Evolutionary conservation across 345 rosid species (phyloP), one percentile per base, ranked within the genome.

Genomic region (Eucalyptus curtisii): DNA sequence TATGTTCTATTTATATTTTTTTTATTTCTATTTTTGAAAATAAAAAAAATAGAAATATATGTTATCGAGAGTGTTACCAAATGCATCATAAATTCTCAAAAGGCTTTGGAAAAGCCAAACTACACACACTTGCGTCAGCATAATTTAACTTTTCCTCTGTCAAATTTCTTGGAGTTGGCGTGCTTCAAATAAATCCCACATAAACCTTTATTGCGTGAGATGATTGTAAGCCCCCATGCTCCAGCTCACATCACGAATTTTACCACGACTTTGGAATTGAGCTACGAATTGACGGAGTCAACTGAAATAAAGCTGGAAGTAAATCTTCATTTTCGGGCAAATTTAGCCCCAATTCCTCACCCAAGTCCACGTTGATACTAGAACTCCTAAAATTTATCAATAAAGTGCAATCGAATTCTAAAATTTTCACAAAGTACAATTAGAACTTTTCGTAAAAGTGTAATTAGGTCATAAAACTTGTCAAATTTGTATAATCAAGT

Each of bases 381-480:
- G 57, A 52, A 3, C 25, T 52, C 10, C 10, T 52, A 52, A 52
- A 52, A 7, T 1, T 52, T 52, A 0, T 52, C 10, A 19, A 7
- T 3, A 52, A 52, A 52, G 10, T 52, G 57, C 10, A 19, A 52
- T 52, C 0, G 4, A 7, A 52, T 52, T 2, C 0, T 19, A 52
- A 52, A 52, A 52, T 52, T 20, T 52, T 52, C 2, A 52, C 20
- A 52, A 52, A 1, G 24, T 20, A 2, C 10, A 3, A 19, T 20
- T 52, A 20, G 1, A 52, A 52, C 2, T 7, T 52, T 50, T 50
- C 22, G 17, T 50, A 2, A 17, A 50, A 50, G 9, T 50, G 0
- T 50, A 50, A 50, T 50, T 50, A 0, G 3, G 2, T 17, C 2
- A 8, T 16, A 50, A 50, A 50, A 50, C 2, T 50, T 3, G 3